These are phyloP conservation scores for Melampsora americana DNA, from an alignment of 1,284 basidiomycete species.

Conservation along the genomic window DNA sequence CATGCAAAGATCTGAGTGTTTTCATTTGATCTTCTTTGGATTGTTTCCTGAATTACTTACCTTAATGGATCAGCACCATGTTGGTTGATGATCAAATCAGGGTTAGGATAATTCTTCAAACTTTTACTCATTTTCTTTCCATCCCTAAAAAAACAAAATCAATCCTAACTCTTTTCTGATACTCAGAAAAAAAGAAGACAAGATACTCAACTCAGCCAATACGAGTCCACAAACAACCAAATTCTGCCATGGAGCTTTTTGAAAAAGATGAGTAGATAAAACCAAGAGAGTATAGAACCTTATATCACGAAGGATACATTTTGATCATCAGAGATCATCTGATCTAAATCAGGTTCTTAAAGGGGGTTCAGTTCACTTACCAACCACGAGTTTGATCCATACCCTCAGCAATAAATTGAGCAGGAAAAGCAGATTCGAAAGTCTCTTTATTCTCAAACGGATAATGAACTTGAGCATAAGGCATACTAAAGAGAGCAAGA, in stretches of 20 bases:
- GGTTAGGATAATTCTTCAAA: conserved; percentile 97
- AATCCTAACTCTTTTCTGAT: conserved; percentile 17
- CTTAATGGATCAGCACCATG: conserved; percentile 96
- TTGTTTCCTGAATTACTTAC: conserved; percentile 58
- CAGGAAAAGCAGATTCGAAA: conserved; percentile 78
- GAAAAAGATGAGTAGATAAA: conserved; percentile 88
- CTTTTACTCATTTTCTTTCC: conserved; percentile 99
- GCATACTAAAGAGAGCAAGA: conserved; percentile 72
- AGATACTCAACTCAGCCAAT: conserved; percentile 69
- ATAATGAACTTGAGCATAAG: conserved; percentile 95
- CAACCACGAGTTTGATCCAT: conserved; percentile 58
- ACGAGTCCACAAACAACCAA: conserved; percentile 94
- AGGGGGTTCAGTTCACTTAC: background rate
- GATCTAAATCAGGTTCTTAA: background rate
- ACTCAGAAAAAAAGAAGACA: background rate
- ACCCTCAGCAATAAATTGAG: conserved; percentile 97
- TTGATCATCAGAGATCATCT: background rate
- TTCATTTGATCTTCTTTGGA: background rate
- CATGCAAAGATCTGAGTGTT: no score
- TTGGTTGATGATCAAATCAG: conserved; percentile 79
- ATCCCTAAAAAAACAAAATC: conserved; percentile 67
- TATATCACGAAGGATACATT: conserved; percentile 69
- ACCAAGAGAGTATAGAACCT: conserved; percentile 99
- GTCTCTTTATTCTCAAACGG: conserved; percentile 94
- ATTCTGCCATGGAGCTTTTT: conserved; percentile 95